Base-by-base conservation (phyloP, 306 rosid genomes). In the Argentina anserina region DNA sequence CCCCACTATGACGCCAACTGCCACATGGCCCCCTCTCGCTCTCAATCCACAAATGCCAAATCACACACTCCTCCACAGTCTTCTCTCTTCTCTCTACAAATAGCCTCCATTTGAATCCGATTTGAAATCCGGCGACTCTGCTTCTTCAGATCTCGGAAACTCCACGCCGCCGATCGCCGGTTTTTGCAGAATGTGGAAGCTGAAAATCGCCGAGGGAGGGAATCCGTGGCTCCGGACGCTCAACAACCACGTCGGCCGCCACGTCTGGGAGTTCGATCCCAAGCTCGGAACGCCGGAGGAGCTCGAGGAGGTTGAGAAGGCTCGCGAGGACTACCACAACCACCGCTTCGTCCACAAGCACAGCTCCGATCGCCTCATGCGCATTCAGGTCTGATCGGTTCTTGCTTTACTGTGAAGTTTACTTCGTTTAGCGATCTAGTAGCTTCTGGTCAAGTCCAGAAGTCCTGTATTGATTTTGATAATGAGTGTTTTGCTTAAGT, bases 261-360 rank as follows among this genome's bases (percentile, higher is more conserved):
- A 92, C 64, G 47, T 88, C 1, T 92, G 97, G 97, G 96, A 88
- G 87, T 92, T 87, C 86, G 89, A 92, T 82, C 87, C 90, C 6
- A 59, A 83, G 2, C 82, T 78, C 17, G 93, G 80, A 59, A 67
- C 90, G 7, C 85, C 87, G 0, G 79, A 85, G 42, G 86, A 89
- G 72, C 82, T 84, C 10, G 29, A 62, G 0, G 69, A 81, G 33
- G 72, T 92, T 70, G 92, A 92, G 60, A 28, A 34, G 4, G 90
- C 87, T 71, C 93, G 96, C 39, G 74, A 77, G 15, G 53, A 55
- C 49, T 90, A 83, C 71, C 17, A 36, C 40, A 50, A 80, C 10
- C 82, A 76, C 70, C 96, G 97, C 33, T 86, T 89, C 74, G 47
- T 67, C 2, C 74, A 69, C 61, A 82, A 88, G 72, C 97, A 92